A percentile compares a stretch with the other conserved stretches of the same genome.
phyloP scores from a whole-genome alignment of 768 basidiomycete species.

The Panaeolus papilionaceus region DNA sequence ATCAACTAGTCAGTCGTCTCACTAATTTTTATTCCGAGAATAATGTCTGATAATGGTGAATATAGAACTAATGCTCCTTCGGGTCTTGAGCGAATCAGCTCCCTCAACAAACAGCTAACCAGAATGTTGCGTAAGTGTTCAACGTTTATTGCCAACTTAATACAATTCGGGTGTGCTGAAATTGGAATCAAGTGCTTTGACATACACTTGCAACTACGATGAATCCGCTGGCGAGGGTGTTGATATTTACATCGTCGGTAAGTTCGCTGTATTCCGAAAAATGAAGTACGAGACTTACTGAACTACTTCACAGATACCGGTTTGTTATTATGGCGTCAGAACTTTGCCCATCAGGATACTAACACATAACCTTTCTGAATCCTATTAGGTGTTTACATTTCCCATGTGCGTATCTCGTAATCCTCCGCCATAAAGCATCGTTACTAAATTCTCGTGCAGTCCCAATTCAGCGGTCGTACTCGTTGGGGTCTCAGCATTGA shows the following conservation, averaged over 20 bases:
- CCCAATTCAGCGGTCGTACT: slow-evolving; percentile 47
- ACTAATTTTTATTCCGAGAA: not conserved
- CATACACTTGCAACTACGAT: slow-evolving; percentile 31
- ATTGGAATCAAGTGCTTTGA: too few relatives aligned
- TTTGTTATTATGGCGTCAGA: not conserved
- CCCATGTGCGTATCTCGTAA: not conserved
- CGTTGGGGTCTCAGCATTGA: slow-evolving; percentile 40
- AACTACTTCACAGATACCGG: slow-evolving; percentile 29
- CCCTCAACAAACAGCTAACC: slow-evolving; percentile 7
- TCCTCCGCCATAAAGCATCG: not conserved
- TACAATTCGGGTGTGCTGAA: too few relatives aligned
- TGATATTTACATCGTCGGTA: slow-evolving; percentile 46
- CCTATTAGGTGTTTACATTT: slow-evolving; percentile 23
- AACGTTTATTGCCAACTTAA: too few relatives aligned
- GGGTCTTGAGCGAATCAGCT: slow-evolving; percentile 38
- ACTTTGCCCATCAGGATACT: too few relatives aligned
- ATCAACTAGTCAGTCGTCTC: slow-evolving; percentile 24
- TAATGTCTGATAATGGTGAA: not conserved
- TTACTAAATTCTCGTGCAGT: slow-evolving; percentile 22
- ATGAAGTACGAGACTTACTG: not conserved
- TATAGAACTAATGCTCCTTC: slow-evolving; percentile 40
- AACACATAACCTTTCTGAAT: too few relatives aligned
- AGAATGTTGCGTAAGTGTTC: too few relatives aligned
- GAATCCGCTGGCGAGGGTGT: slow-evolving; percentile 34
- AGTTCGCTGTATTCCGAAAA: slow-evolving; percentile 3